Conservation (phyloP, 331 rosid genomes). For the Malus hybrid region DNA sequence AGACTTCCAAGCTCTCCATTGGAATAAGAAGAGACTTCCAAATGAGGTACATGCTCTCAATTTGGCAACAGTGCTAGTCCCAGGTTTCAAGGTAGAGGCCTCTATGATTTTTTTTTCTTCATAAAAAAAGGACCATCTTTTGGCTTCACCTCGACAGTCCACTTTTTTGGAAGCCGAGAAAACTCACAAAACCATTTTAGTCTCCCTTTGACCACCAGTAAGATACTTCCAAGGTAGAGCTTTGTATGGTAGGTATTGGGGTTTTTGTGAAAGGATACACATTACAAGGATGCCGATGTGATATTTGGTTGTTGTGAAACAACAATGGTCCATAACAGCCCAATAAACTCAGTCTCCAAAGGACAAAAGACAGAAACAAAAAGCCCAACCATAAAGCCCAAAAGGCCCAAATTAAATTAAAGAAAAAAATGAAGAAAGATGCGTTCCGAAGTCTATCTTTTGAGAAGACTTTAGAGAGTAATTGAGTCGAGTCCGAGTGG, state of each 20-base stretch:
- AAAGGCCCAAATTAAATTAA: neutral
- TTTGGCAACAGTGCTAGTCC: no score
- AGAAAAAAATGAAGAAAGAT: neutral
- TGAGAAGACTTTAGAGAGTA: neutral
- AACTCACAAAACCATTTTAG: no score
- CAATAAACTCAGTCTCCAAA: neutral
- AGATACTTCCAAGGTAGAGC: no score
- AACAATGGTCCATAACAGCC: neutral
- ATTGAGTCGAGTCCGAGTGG: neutral
- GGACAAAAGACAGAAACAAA: neutral
- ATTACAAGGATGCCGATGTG: no score
- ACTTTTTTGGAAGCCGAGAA: rapidly evolving
- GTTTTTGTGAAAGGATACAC: no score
- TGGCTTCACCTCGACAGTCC: rapidly evolving
- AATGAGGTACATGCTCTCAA: no score
- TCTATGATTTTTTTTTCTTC: no score
- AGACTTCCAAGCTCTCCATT: no score
- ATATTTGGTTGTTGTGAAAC: neutral
- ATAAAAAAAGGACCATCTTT: rapidly evolving
- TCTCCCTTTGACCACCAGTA: no score
- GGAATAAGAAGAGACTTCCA: no score
- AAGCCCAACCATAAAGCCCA: neutral
- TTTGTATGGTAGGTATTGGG: no score
- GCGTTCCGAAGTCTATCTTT: neutral
- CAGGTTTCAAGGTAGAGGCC: no score